A percentile compares a stretch with the other conserved stretches of the same genome.
phyloP scores from a whole-genome alignment of 2,329 filamentous ascomycete species.

The Cryoendolithus antarcticus region DNA sequence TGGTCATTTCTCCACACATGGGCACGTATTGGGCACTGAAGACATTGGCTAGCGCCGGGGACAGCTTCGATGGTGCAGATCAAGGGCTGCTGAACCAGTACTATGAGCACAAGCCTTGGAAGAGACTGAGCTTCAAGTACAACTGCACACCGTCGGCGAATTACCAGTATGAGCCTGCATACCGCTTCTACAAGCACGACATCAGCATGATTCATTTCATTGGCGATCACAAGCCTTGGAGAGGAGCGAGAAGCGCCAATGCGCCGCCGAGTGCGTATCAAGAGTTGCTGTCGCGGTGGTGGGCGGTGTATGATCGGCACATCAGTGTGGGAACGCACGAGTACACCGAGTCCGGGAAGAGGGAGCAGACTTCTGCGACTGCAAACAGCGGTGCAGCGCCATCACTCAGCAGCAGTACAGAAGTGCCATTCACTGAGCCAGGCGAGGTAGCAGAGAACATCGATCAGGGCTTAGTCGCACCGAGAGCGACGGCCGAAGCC shows the following conservation, averaged over 20 bases:
- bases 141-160: slow-evolving; percentile 94
- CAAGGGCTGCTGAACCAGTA: slow-evolving; percentile 94
- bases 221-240: slow-evolving; percentile 81
- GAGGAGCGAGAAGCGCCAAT: slow-evolving; percentile 26
- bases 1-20: slow-evolving; percentile 78
- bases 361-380: slow-evolving; percentile 5
- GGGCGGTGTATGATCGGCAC: slow-evolving; percentile 85
- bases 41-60: slow-evolving; percentile 71
- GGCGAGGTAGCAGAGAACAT: slow-evolving; percentile 31
- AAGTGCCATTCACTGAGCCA: slow-evolving; percentile 32
- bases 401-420: slow-evolving; percentile 24
- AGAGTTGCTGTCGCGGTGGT: slow-evolving; percentile 81
- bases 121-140: slow-evolving; percentile 86
- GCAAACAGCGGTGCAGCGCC: slow-evolving; percentile 8
- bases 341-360: slow-evolving; percentile 7
- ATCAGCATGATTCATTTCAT: slow-evolving; percentile 95
- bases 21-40: slow-evolving; percentile 76
- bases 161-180: slow-evolving; percentile 95
- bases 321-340: slow-evolving; percentile 39
- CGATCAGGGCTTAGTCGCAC: slow-evolving; percentile 30
- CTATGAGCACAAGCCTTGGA: slow-evolving; percentile 63
- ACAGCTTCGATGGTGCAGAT: slow-evolving; percentile 94
- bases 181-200: slow-evolving; percentile 78
- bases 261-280: slow-evolving; percentile 55
- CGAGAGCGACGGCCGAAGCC: slow-evolving; percentile 34